Percentiles rank a stretch among this genome's conserved stretches.
phyloP scores from a whole-genome alignment of 2,329 filamentous ascomycete species.

The Colletotrichum costaricense region DNA sequence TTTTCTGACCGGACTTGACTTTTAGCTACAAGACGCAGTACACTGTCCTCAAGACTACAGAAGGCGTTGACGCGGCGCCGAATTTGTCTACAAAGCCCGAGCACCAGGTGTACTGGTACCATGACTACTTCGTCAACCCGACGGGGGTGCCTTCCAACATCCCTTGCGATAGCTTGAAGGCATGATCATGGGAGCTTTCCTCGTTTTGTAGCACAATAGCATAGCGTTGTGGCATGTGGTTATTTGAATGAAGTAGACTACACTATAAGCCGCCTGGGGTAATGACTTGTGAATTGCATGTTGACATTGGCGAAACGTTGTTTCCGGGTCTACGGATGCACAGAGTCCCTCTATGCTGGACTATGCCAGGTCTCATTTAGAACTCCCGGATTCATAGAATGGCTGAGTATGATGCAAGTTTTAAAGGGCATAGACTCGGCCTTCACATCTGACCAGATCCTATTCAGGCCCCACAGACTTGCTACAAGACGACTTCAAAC shows the following conservation, averaged over 20 bases:
- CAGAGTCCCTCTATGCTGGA: too few species aligned
- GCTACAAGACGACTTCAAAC: too few species aligned
- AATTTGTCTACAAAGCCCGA: constrained; percentile 19
- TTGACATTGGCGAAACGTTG: too few species aligned
- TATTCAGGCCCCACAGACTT: too few species aligned
- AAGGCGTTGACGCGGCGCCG: constrained; percentile 17
- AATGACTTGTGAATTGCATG: too few species aligned
- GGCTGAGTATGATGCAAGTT: too few species aligned
- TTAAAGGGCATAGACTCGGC: too few species aligned
- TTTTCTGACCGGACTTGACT: not conserved
- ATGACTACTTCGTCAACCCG: constrained; percentile 29
- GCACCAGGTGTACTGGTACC: constrained; percentile 31
- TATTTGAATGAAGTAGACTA: not conserved
- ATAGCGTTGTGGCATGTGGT: not conserved
- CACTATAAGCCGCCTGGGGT: not conserved
- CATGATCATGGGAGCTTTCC: not conserved
- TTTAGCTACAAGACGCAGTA: constrained; percentile 32
- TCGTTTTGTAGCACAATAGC: not conserved
- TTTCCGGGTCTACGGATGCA: too few species aligned
- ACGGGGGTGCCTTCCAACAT: constrained; percentile 21
- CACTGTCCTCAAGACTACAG: constrained; percentile 16
- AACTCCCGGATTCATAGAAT: too few species aligned
- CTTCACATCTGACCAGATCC: too few species aligned
- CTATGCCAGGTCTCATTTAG: rapidly evolving
- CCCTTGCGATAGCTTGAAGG: constrained; percentile 24